phyloP scores from a whole-genome alignment of 2,329 filamentous ascomycete species.

The Colletotrichum chrysophilum region DNA sequence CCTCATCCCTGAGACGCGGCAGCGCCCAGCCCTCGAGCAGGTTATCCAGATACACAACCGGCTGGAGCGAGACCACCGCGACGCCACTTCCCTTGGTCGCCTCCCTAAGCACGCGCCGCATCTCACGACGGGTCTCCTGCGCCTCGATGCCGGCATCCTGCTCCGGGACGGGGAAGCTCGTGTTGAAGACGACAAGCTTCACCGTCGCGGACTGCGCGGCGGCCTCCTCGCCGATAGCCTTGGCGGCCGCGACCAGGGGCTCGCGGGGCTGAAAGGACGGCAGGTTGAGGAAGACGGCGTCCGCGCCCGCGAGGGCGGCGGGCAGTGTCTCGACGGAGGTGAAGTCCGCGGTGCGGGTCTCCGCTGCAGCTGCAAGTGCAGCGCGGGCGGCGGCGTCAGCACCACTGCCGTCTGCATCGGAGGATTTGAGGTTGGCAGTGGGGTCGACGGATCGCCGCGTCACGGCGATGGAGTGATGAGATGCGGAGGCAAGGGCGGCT shows the following conservation, averaged over 20 bases:
- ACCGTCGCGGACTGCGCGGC: conserved; percentile 55
- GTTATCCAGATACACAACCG: conserved; percentile 43
- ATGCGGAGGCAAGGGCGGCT: conserved; percentile 24
- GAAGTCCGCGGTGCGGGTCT: conserved; percentile 27
- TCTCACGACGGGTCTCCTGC: conserved; percentile 30
- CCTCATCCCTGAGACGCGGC: conserved; percentile 34
- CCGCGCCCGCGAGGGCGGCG: conserved; percentile 15
- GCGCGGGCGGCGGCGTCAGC: conserved; percentile 23
- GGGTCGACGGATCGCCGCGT: conserved; percentile 21
- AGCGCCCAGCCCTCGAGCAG: conserved; percentile 43
- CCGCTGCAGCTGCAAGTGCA: conserved; percentile 20
- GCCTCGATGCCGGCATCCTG: conserved; percentile 25
- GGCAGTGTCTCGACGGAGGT: conserved; percentile 11
- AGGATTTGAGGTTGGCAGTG: neutral
- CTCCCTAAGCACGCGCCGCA: conserved; percentile 33
- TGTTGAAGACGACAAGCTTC: conserved; percentile 29
- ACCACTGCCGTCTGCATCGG: conserved; percentile 23
- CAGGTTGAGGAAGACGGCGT: conserved; percentile 30
- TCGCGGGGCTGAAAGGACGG: conserved; percentile 31
- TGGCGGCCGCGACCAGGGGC: conserved; percentile 61
- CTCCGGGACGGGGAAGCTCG: conserved; percentile 31
- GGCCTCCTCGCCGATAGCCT: conserved; percentile 56
- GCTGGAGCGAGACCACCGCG: conserved; percentile 38
- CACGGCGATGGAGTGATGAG: conserved; percentile 29
- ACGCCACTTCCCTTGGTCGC: conserved; percentile 24